These are phyloP conservation scores for Rubia balearica DNA, from an alignment of 305 asterid genomes.

Conservation along the genomic window DNA sequence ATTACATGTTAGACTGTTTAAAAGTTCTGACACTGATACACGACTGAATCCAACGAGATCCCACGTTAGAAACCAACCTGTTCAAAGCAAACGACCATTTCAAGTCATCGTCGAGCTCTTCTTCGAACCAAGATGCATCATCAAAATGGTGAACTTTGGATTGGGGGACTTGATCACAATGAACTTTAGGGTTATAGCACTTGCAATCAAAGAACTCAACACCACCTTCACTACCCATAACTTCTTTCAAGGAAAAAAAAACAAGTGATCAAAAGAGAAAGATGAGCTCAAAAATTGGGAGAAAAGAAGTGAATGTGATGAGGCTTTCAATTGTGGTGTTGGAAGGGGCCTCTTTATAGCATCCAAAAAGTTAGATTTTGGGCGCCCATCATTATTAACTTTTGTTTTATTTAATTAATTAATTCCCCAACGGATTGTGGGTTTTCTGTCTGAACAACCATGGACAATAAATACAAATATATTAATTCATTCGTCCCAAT, in stretches of 20 bases:
- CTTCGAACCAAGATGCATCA: conserved; percentile 75
- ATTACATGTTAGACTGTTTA: no score
- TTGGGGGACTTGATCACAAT: conserved; percentile 26
- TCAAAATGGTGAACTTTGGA: conserved; percentile 12
- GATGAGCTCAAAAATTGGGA: not conserved
- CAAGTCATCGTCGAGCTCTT: conserved; percentile 78
- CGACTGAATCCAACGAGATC: not conserved
- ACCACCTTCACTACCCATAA: conserved; percentile 60
- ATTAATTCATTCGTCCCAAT: no score
- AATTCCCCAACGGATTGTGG: not conserved
- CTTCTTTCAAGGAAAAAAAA: not conserved
- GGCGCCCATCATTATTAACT: not conserved
- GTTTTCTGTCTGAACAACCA: not conserved
- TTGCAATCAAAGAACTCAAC: conserved; percentile 43
- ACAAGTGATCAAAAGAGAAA: not conserved
- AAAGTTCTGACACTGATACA: no score
- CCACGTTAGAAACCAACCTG: conserved; percentile 29
- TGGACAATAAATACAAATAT: no score
- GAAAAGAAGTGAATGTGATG: conserved; percentile 5
- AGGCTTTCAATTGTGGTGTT: conserved; percentile 18
- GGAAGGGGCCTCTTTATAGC: conserved; percentile 34
- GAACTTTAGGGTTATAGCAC: conserved; percentile 48
- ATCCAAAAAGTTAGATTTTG: conserved; percentile 3
- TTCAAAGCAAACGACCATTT: conserved; percentile 94
- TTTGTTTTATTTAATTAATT: not conserved